phyloP scores from a whole-genome alignment of 192 early-diverging fungal species.

The Thamnidium elegans region DNA sequence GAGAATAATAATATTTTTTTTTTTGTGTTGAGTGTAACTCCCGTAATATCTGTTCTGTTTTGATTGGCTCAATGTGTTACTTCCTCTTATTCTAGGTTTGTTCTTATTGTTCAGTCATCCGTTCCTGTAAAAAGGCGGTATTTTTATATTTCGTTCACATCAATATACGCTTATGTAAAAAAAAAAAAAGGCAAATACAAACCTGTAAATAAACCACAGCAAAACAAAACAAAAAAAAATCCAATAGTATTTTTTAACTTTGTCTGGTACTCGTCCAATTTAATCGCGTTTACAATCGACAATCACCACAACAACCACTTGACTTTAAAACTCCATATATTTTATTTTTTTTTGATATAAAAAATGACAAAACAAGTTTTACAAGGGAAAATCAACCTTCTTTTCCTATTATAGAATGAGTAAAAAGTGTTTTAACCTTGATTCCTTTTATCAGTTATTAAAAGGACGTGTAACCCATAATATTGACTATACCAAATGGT shows the following conservation, averaged over 20 bases:
- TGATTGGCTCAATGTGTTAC: neutral
- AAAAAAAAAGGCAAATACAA: too few species aligned
- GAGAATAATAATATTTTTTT: too few species aligned
- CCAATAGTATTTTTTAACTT: too few species aligned
- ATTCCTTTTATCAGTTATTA: slow-evolving; percentile 32
- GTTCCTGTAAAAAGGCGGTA: neutral
- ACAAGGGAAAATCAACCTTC: too few species aligned
- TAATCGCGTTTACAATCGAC: too few species aligned
- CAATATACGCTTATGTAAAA: neutral
- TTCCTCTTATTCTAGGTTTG: too few species aligned
- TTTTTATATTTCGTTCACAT: neutral
- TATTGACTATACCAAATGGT: slow-evolving; percentile 26
- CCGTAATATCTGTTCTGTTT: neutral
- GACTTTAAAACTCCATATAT: neutral
- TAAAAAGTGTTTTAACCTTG: slow-evolving; percentile 14
- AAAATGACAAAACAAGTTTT: neutral
- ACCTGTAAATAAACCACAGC: too few species aligned
- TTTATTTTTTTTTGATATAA: neutral
- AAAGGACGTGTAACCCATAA: slow-evolving; percentile 31
- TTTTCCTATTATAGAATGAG: neutral
- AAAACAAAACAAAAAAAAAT: too few species aligned
- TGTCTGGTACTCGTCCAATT: too few species aligned
- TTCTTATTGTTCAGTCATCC: neutral
- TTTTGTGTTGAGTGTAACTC: too few species aligned
- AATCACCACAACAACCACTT: neutral